Conservation (phyloP, 1,284 basidiomycete species). For the Singerocomus rubriflavus region DNA sequence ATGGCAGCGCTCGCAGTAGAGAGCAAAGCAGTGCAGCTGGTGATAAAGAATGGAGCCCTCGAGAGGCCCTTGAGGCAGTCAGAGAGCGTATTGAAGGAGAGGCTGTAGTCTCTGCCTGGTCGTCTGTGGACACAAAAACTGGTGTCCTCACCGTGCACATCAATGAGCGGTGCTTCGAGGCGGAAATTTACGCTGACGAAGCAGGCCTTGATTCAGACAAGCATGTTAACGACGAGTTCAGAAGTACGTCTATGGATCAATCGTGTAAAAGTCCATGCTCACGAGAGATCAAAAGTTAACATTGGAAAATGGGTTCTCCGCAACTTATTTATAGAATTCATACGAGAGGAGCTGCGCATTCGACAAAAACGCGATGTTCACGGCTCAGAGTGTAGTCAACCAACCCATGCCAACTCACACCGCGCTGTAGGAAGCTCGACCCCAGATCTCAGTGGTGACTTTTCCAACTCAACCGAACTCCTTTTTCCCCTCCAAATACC, state of each 20-base stretch:
- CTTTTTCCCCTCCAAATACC: slow-evolving; percentile 33
- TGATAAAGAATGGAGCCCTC: slow-evolving; percentile 56
- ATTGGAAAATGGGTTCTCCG: slow-evolving; percentile 77
- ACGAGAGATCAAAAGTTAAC: slow-evolving; percentile 53
- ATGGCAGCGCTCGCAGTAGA: slow-evolving; percentile 32
- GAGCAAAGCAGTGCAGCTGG: slow-evolving; percentile 29
- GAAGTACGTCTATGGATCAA: slow-evolving; percentile 52
- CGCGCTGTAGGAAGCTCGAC: slow-evolving; percentile 28
- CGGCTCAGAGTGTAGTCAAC: slow-evolving; percentile 19
- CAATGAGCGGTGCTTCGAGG: slow-evolving; percentile 86
- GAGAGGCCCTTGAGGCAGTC: slow-evolving; percentile 86
- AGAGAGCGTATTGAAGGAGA: slow-evolving; percentile 90
- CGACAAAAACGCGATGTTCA: slow-evolving; percentile 37
- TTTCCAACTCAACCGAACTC: slow-evolving; percentile 25
- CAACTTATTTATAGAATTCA: slow-evolving; percentile 70
- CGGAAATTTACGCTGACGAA: slow-evolving; percentile 94
- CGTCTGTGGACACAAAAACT: slow-evolving; percentile 84
- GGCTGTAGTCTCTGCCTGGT: slow-evolving; percentile 84
- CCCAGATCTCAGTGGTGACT: slow-evolving; percentile 30
- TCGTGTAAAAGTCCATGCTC: slow-evolving; percentile 14
- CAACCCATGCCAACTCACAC: slow-evolving; percentile 18
- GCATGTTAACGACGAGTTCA: slow-evolving; percentile 71
- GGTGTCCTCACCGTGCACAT: slow-evolving; percentile 89
- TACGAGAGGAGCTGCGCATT: slow-evolving; percentile 58
- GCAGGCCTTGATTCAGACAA: slow-evolving; percentile 60